Base-by-base conservation (phyloP, 257 asterid genomes). In the Ehretia macrophylla region DNA sequence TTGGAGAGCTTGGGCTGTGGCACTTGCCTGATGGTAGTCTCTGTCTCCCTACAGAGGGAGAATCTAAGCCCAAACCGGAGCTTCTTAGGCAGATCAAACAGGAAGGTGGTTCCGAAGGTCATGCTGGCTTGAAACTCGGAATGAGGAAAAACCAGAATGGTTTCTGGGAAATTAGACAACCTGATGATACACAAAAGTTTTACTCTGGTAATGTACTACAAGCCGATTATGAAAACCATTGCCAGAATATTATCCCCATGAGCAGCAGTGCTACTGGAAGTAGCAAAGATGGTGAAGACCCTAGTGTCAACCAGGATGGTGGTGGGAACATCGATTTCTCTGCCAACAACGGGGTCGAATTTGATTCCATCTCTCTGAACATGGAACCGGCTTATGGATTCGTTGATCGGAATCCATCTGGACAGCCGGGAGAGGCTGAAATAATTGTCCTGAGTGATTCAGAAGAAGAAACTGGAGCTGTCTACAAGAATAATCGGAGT, bases 181-280 rank as follows among this genome's bases (percentile, higher is more conserved):
- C 80, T 55, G 82, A 70, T 47, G 86, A 76, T 63, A 49, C 68
- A 67, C 77, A 63, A 56, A 80, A 83, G 19, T 73, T 65, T 58
- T 77, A 80, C 17, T 67, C 86, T 39, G 79, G 77, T 48, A 61
- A 75, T 76, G 69, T 68, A 76, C 64, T 68, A n/a, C 68, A 72
- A 53, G 85, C 72, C 23, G 65, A 67, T 57, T 72, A 84, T 54
- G 75, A 68, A 19, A 76, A 62, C 60, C 72, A 32, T 35, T 48
- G 58, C 52, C 81, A 63, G 68, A 67, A 71, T 68, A 50, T 73
- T 69, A 87, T 85, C 67, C 94, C 85, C 51, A 89, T 81, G 96
- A 83, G 95, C 78, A 85, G 96, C 69, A 83, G 90, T 75, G 94
- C 94, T 73, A 81, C 92, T 18, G 90, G 82, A 54, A 89, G 96